Conservation (phyloP, 2,329 filamentous ascomycete genomes). For the Sarocladiaceae sp. region DNA sequence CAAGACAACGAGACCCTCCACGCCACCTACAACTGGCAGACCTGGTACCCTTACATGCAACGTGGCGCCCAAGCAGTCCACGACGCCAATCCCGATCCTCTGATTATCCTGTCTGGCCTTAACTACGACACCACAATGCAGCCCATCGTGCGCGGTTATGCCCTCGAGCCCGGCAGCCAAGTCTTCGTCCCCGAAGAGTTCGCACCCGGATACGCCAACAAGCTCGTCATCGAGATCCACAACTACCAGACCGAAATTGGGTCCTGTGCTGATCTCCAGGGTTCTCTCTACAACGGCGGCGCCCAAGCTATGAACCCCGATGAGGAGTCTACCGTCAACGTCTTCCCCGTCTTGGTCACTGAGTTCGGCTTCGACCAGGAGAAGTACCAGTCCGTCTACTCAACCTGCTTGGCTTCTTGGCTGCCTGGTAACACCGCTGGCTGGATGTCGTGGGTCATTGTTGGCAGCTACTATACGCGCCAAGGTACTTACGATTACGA, state of each 20-base stretch:
- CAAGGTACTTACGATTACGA: slow-evolving; percentile 49
- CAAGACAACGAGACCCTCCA: slow-evolving; percentile 25
- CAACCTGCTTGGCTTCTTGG: slow-evolving; percentile 46
- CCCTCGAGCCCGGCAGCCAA: slow-evolving; percentile 40
- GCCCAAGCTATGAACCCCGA: slow-evolving; percentile 46
- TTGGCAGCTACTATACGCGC: slow-evolving; percentile 55
- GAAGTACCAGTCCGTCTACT: slow-evolving; percentile 45
- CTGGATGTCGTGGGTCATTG: slow-evolving; percentile 57
- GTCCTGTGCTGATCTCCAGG: slow-evolving; percentile 40
- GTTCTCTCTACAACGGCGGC: slow-evolving; percentile 44
- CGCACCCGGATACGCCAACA: slow-evolving; percentile 39
- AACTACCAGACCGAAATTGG: slow-evolving; percentile 52
- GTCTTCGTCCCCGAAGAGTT: slow-evolving; percentile 44
- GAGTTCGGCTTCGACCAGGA: slow-evolving; percentile 51
- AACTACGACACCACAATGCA: slow-evolving; percentile 52
- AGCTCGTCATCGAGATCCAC: slow-evolving; percentile 57
- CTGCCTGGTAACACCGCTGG: slow-evolving; percentile 44
- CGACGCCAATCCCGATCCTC: slow-evolving; percentile 41
- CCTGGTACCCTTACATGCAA: slow-evolving; percentile 48
- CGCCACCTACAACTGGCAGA: slow-evolving; percentile 49
- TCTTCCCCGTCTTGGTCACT: slow-evolving; percentile 39
- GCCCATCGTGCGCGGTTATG: slow-evolving; percentile 44
- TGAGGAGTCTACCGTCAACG: slow-evolving; percentile 30
- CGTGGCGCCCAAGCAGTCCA: slow-evolving; percentile 47
- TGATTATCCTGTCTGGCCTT: slow-evolving; percentile 58